Conservation (phyloP, 768 basidiomycete species). For the Suillus clintonianus region DNA sequence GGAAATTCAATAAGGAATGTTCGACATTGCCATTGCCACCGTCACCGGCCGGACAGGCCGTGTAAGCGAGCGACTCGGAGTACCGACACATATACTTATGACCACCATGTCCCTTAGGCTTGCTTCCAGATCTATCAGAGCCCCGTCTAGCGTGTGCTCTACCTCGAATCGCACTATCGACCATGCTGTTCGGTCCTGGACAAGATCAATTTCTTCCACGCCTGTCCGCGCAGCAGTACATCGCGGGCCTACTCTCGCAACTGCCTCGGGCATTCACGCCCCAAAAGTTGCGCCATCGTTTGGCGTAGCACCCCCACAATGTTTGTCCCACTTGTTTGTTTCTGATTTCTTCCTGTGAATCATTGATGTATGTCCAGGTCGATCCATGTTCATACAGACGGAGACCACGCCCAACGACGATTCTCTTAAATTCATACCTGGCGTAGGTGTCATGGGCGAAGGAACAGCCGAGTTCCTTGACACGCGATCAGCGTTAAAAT, state of each 20-base stretch:
- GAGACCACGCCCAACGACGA: conserved; percentile 97
- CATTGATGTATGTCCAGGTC: conserved; percentile 41
- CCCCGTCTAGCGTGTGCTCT: conserved; percentile 1
- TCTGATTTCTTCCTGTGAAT: neutral
- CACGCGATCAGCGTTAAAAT: conserved; percentile 80
- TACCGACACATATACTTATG: neutral
- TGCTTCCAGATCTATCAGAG: conserved; percentile 17
- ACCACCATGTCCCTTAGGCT: conserved; percentile 18
- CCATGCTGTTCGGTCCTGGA: conserved; percentile 19
- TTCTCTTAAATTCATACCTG: conserved; percentile 97
- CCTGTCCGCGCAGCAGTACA: conserved; percentile 22
- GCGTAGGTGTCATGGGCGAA: conserved; percentile 81
- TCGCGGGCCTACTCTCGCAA: conserved; percentile 35
- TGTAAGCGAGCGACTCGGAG: neutral
- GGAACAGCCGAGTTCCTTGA: conserved; percentile 96
- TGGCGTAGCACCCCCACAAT: conserved; percentile 26
- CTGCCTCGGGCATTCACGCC: conserved; percentile 30
- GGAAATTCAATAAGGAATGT: no score
- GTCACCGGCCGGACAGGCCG: no score
- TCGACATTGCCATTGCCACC: no score
- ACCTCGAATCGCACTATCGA: conserved; percentile 10
- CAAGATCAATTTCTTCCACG: conserved; percentile 25
- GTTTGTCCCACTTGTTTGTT: conserved; percentile 27
- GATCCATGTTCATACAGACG: conserved; percentile 98
- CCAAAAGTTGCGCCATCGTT: conserved; percentile 5